These are phyloP conservation scores for Trametes versicolor DNA, from an alignment of 1,284 basidiomycete species.

Conservation along the genomic window DNA sequence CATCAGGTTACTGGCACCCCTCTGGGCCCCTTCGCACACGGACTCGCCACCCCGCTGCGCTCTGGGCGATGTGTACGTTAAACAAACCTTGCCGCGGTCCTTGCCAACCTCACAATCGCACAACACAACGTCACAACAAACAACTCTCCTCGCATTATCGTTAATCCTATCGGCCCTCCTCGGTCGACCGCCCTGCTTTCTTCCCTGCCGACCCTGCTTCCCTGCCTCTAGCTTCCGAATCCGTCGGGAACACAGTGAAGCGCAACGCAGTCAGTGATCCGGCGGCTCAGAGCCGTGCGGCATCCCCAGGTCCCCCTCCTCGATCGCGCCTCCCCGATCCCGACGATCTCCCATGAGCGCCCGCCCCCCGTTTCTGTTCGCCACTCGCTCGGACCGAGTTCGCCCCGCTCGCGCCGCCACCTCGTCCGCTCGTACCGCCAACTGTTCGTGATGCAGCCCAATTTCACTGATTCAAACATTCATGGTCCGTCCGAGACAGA, in stretches of 20 bases:
- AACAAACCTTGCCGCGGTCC: background rate
- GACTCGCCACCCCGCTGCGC: background rate
- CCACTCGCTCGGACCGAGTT: background rate
- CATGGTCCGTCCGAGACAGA: background rate
- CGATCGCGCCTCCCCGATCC: background rate
- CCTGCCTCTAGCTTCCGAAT: background rate
- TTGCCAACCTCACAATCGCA: constrained; percentile 1
- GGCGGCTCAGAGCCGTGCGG: background rate
- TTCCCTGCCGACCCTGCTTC: background rate
- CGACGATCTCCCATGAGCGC: background rate
- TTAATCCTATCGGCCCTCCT: background rate
- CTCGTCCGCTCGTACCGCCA: background rate
- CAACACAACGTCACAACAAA: background rate
- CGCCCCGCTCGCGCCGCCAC: background rate
- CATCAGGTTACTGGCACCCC: background rate
- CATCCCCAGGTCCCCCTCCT: background rate
- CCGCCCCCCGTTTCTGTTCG: background rate
- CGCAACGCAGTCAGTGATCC: constrained; percentile 6
- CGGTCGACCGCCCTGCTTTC: background rate
- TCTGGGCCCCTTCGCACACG: background rate
- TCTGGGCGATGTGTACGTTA: background rate
- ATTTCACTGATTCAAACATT: background rate
- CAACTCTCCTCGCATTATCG: background rate
- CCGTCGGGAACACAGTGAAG: background rate
- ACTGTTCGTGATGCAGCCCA: background rate